Evolutionary conservation across 768 basidiomycete species (phyloP).

Genomic region (Russula brevipes): DNA sequence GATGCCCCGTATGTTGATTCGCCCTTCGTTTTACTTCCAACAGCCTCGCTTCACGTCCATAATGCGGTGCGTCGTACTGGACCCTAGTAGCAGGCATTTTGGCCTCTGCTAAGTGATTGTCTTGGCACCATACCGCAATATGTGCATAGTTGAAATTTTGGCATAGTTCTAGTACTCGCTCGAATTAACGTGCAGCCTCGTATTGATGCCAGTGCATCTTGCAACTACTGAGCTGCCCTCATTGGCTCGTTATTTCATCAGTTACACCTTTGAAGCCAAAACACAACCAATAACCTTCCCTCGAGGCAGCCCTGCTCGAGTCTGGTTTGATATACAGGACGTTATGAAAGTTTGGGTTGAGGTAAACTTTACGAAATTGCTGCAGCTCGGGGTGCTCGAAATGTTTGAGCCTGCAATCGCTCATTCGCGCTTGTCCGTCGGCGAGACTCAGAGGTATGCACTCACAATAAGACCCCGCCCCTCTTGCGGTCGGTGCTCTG

Average conservation of each 20-base stretch:
- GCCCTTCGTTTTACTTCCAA: no score
- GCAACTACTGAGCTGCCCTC: background rate
- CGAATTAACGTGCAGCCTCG: background rate
- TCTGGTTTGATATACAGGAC: conserved; percentile 75
- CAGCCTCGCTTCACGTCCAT: no score
- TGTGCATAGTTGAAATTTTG: no score
- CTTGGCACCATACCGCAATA: no score
- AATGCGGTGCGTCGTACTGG: no score
- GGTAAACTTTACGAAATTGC: conserved; percentile 52
- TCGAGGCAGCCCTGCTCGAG: conserved; percentile 71
- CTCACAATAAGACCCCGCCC: conserved; percentile 58
- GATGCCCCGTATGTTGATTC: no score
- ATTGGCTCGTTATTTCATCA: background rate
- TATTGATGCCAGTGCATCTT: background rate
- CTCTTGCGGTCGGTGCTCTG: conserved; percentile 38
- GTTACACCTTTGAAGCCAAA: conserved; percentile 47
- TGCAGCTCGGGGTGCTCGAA: conserved; percentile 71
- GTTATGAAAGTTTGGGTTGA: conserved; percentile 58
- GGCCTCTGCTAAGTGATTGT: no score
- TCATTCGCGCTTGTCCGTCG: conserved; percentile 16
- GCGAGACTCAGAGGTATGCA: conserved; percentile 17
- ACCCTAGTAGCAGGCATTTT: no score
- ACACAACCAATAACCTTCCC: conserved; percentile 86
- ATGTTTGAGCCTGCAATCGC: conserved; percentile 63
- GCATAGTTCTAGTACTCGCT: no score